Evolutionary conservation across 805 yeast genomes (phyloP).

Genomic region (Candida patagonica): DNA sequence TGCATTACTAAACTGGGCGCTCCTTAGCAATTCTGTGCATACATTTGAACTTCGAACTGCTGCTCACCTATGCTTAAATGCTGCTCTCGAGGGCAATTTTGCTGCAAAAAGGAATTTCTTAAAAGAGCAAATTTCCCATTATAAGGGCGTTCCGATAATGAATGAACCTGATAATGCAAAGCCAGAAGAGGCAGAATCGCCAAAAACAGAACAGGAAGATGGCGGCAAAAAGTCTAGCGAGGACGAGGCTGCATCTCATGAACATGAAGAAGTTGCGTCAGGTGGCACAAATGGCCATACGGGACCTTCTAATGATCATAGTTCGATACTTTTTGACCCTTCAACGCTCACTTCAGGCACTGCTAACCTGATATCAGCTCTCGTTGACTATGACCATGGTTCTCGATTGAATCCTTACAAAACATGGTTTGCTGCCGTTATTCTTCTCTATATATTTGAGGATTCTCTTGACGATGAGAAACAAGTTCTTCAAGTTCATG

Average conservation of each 20-base stretch:
- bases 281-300: slow-evolving; percentile 1
- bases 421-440: slow-evolving; percentile 70
- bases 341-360: slow-evolving; percentile 10
- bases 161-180: background rate
- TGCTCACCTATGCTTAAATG: slow-evolving; percentile 53
- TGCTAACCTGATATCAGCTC: slow-evolving; percentile 58
- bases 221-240: background rate
- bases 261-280: background rate
- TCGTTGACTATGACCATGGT: slow-evolving; percentile 70
- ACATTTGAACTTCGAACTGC: slow-evolving; percentile 74
- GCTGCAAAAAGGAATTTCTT: slow-evolving; percentile 56
- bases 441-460: slow-evolving; percentile 54
- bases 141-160: background rate
- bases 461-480: slow-evolving; percentile 24
- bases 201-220: background rate
- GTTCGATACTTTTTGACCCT: slow-evolving; percentile 1
- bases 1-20: slow-evolving; percentile 76
- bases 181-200: background rate
- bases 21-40: slow-evolving; percentile 73
- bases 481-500: slow-evolving; percentile 21
- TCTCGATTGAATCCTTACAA: slow-evolving; percentile 74
- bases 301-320: background rate
- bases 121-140: slow-evolving; percentile 45
- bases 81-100: slow-evolving; percentile 56
- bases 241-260: background rate